Evolutionary conservation across 192 early-diverging fungal genomes (phyloP), one percentile per base, ranked within the genome.

Genomic region (Phlyctochytrium arcticum): DNA sequence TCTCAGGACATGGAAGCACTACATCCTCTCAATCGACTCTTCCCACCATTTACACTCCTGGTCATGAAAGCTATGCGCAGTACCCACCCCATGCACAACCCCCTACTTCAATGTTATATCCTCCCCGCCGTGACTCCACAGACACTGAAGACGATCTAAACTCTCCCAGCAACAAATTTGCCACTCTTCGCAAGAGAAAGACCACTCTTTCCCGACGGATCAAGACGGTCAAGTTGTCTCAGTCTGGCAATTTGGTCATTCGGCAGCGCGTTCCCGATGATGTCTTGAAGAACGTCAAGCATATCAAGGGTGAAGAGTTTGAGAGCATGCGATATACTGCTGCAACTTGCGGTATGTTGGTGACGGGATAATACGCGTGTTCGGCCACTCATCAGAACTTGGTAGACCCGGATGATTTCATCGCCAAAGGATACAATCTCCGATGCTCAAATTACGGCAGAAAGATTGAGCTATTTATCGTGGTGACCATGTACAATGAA

Each of bases 271-370:
- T 72, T 1, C 55, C 75, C 6, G 58, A 65, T 2, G 50, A 64
- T 30, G 63, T 64, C 6, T 21, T 54, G 7, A 36, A 61, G 26
- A 49, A 48, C 19, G 70, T 74, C n/a, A 75, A 70, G 19, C 60
- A 70, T 4, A 70, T 76, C 30, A 85, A 87, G 0, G 84, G 83
- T 32, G 82, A 88, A 57, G 94, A 96, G 78, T 92, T 92, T 55
- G 90, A 88, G 17, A 86, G 90, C 64, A 77, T 87, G 80, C 77
- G 86, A 3, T 90, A 90, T 63, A 89, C 88, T 3, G 88, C 87
- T 8, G 78, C 76, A 6, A 89, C 88, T 24, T 89, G 85, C 57
- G 83, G 60, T 67, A 36, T 29, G 65, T 58, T 1, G 55, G 30
- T n/a, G 23, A 0, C 24, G 55, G 15, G 17, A 10, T 57, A 8